Base-by-base conservation (phyloP, 495 filamentous ascomycete genomes). In the Aspergillus baeticus region DNA sequence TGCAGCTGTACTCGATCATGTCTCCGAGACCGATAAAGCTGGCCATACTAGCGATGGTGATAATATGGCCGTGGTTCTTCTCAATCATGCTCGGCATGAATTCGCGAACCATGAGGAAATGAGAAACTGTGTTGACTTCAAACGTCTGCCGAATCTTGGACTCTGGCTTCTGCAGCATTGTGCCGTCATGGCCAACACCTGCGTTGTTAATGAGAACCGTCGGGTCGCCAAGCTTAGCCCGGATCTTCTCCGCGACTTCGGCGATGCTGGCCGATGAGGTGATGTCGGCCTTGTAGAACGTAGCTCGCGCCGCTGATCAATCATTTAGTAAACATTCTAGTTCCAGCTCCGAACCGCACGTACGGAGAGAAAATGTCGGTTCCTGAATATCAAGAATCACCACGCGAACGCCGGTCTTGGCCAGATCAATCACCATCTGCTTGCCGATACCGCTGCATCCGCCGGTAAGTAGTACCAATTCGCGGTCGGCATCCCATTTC, bases 171-270 rank as follows among this genome's bases (percentile, higher is more conserved):
- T 78, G 68, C 5, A 85, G 72, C 38, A 86, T 79, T 5, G 69
- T 65, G 14, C 69, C 67, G 14, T 75, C 69, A 31, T 70, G 65
- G 29, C 70, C 75, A 23, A 86, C 72, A 31, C 82, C 82, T 11
- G 84, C 84, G 52, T 87, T 87, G 73, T 86, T 86, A 60, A 86
- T 66, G 39, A 86, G 68, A 11, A 87, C 77, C 0, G 76, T 78
- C 10, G 81, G 77, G 37, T 77, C 66, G 54, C 83, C 76, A 31
- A 77, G 70, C 4, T 73, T 64, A 5, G 60, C 61, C 39, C 78
- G 76, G 54, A 87, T 77, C 2, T 68, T 63, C 35, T 70, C 67
- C 6, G 73, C 82, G 4, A 76, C 68, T 18, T 69, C 47, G 15
- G 68, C 65, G 43, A 87, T 74, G 45, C 62, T 71, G 18, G 64